A percentile compares a stretch with the other conserved stretches of the same genome.
Evolutionary conservation across 495 filamentous ascomycete genomes (phyloP).

Genomic region (Neurospora sp.): DNA sequence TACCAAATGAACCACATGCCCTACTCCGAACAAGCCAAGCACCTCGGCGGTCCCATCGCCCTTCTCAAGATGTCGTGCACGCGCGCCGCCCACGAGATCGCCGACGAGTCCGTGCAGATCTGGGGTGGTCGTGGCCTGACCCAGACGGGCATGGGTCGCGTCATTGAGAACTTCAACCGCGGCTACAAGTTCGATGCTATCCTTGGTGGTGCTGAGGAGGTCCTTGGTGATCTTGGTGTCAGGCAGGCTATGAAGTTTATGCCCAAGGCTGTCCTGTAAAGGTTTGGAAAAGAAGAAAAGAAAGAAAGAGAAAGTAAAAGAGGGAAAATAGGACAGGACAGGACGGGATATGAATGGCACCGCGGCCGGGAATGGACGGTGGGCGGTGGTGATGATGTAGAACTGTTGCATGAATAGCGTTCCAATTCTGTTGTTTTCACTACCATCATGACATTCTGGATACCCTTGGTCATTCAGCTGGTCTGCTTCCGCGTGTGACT

Average conservation of each 20-base stretch:
- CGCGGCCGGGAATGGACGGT: neutral
- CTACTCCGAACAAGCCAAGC: slow-evolving; percentile 65
- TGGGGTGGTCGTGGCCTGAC: slow-evolving; percentile 78
- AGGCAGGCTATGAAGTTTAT: slow-evolving; percentile 73
- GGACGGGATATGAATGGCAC: neutral
- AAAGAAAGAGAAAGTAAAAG: neutral
- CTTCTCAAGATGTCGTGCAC: slow-evolving; percentile 74
- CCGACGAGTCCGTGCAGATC: slow-evolving; percentile 75
- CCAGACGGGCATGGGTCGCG: slow-evolving; percentile 70
- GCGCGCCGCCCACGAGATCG: slow-evolving; percentile 67
- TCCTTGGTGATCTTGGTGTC: slow-evolving; percentile 72
- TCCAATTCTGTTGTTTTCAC: neutral
- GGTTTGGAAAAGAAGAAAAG: neutral
- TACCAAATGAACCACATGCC: slow-evolving; percentile 85
- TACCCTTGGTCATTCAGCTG: neutral
- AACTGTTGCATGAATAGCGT: neutral
- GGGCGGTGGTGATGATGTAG: neutral
- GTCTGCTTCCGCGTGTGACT: neutral
- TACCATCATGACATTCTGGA: neutral
- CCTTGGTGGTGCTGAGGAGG: slow-evolving; percentile 75
- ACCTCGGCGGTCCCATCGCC: slow-evolving; percentile 72
- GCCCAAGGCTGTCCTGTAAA: slow-evolving; percentile 71
- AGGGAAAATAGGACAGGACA: neutral
- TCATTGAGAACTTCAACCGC: slow-evolving; percentile 73
- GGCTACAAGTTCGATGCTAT: slow-evolving; percentile 89